Conservation (phyloP, 2,329 filamentous ascomycete genomes). For the Dendrostoma leiphaemia region DNA sequence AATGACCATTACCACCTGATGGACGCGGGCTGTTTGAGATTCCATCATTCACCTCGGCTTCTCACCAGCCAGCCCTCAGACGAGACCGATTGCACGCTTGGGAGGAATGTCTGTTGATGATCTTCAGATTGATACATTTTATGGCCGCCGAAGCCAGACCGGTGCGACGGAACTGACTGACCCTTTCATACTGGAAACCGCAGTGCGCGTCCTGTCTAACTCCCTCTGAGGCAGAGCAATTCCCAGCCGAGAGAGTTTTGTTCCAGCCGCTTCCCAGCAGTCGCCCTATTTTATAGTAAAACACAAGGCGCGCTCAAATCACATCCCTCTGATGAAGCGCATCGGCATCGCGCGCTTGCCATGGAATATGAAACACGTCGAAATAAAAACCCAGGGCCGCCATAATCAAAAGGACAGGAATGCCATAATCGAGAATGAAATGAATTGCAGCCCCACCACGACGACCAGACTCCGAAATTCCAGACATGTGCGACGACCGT, state of each 20-base stretch:
- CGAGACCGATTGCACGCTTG: background rate
- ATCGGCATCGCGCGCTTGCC: background rate
- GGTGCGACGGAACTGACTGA: too few relatives aligned
- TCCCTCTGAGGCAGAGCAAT: too few relatives aligned
- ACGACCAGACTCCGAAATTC: background rate
- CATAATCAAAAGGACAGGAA: background rate
- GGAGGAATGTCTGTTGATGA: background rate
- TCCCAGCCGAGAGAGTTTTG: background rate
- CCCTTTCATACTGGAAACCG: too few relatives aligned
- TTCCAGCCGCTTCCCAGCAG: too few relatives aligned
- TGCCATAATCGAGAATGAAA: background rate
- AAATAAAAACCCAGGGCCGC: background rate
- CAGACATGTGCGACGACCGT: background rate
- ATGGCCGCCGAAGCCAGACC: background rate
- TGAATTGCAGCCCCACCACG: background rate
- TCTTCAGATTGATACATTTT: background rate
- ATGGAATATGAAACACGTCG: background rate
- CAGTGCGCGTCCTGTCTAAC: too few relatives aligned
- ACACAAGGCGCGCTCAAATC: background rate
- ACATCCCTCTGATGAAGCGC: background rate
- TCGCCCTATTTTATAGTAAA: too few relatives aligned
- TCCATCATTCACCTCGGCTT: background rate
- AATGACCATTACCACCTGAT: too few relatives aligned
- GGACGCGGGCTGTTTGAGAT: too few relatives aligned
- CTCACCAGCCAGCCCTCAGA: background rate